Evolutionary conservation across 1,139 yeast species (phyloP).

Genomic region (Barnettozyma hawaiiensis): DNA sequence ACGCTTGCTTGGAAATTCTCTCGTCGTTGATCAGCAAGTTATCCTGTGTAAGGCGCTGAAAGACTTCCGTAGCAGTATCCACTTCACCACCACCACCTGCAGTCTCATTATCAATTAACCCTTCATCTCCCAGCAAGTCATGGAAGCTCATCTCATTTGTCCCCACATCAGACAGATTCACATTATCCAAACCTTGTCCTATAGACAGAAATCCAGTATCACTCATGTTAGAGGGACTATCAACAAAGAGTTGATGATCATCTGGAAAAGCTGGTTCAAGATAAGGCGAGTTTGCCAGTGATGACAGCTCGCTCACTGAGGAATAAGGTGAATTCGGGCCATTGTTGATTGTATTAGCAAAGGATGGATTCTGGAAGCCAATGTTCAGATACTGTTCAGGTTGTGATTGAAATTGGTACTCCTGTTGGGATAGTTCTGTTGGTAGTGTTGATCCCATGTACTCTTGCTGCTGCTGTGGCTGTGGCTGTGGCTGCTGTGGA

Average conservation of each 20-base stretch:
- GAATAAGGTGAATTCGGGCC: slow-evolving; percentile 9
- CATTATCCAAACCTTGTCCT: slow-evolving; percentile 5
- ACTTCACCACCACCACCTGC: background rate
- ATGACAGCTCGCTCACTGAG: slow-evolving; percentile 16
- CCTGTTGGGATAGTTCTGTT: background rate
- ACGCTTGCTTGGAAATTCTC: slow-evolving; percentile 1
- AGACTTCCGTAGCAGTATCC: background rate
- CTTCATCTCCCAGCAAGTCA: slow-evolving; percentile 12
- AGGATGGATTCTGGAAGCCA: slow-evolving; percentile 9
- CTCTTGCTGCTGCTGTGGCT: slow-evolving; percentile 1
- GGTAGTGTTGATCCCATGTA: background rate
- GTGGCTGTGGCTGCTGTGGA: slow-evolving; percentile 1
- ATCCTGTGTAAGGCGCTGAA: slow-evolving; percentile 13
- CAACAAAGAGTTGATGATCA: slow-evolving; percentile 8
- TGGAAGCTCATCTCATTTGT: slow-evolving; percentile 13
- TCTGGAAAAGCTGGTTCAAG: slow-evolving; percentile 17
- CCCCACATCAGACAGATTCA: slow-evolving; percentile 8
- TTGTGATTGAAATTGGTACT: background rate
- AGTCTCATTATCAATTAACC: background rate
- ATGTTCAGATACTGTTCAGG: slow-evolving; percentile 7
- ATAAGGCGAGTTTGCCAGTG: slow-evolving; percentile 21
- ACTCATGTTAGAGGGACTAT: slow-evolving; percentile 1
- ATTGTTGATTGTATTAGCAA: slow-evolving; percentile 10
- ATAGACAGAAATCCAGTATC: slow-evolving; percentile 11
- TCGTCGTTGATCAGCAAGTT: slow-evolving; percentile 10